Evolutionary conservation across 352 stramenopile species (phyloP).

Genomic region (Sclerospora graminicola): DNA sequence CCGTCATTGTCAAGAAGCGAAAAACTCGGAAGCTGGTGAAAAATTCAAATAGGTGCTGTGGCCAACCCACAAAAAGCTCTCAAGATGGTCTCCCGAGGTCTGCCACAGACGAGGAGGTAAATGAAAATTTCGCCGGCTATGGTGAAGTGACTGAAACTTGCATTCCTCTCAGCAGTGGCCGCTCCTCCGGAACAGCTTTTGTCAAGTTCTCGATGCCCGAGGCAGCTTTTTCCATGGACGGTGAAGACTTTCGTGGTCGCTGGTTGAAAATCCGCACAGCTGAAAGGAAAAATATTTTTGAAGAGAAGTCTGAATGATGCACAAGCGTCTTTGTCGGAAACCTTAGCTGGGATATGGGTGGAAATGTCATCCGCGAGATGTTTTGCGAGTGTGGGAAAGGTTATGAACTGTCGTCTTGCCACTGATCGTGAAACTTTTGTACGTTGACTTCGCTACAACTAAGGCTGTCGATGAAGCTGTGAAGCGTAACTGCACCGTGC

Average conservation of each 20-base stretch:
- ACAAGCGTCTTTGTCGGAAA: conserved; percentile 97
- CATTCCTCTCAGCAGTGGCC: conserved; percentile 86
- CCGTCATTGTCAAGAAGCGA: conserved; percentile 69
- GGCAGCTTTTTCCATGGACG: conserved; percentile 87
- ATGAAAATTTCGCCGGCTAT: conserved; percentile 90
- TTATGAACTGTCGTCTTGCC: conserved; percentile 90
- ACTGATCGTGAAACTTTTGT: conserved; percentile 97
- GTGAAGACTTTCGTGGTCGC: conserved; percentile 87
- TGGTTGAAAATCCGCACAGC: conserved; percentile 93
- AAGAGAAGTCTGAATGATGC: conserved; percentile 91
- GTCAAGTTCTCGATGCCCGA: conserved; percentile 83
- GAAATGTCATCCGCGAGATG: conserved; percentile 87
- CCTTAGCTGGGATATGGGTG: conserved; percentile 93
- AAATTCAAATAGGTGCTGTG: conserved; percentile 61
- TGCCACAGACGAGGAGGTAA: conserved; percentile 90
- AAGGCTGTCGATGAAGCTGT: conserved; percentile 89
- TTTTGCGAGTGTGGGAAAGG: conserved; percentile 95
- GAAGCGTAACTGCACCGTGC: conserved; percentile 84
- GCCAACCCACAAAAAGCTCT: conserved; percentile 36
- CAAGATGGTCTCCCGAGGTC: conserved; percentile 92
- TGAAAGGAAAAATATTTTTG: conserved; percentile 76
- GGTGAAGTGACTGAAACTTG: conserved; percentile 80
- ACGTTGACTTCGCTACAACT: conserved; percentile 95
- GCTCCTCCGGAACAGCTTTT: conserved; percentile 92
- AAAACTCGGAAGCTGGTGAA: conserved; percentile 65